These are phyloP conservation scores for Microstegium vimineum DNA, from an alignment of 176 grass and related monocot genomes.

Conservation along the genomic window DNA sequence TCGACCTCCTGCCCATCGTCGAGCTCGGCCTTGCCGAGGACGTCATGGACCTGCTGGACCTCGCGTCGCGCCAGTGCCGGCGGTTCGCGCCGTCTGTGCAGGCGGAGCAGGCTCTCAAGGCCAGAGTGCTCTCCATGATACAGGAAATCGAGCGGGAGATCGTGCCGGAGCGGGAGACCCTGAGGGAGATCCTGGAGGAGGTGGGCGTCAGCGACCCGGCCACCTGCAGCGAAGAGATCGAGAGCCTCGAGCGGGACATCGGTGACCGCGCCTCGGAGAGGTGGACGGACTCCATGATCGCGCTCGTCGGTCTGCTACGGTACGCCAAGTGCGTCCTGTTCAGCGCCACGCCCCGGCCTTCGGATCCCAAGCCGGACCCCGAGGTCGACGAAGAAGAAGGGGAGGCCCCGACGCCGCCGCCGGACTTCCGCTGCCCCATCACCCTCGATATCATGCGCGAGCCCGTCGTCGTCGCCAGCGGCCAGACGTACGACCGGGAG, in stretches of 20 bases:
- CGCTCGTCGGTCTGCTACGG: slow-evolving; percentile 71
- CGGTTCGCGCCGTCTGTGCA: slow-evolving; percentile 33
- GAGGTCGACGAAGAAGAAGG: slow-evolving; percentile 35
- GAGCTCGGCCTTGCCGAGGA: slow-evolving; percentile 70
- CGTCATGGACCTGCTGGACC: slow-evolving; percentile 55
- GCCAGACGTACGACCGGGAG: slow-evolving; percentile 91
- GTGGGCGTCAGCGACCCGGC: slow-evolving; percentile 59
- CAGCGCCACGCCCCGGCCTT: slow-evolving; percentile 55
- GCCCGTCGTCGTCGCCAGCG: slow-evolving; percentile 72
- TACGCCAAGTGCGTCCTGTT: slow-evolving; percentile 93
- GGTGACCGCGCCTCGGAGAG: slow-evolving; percentile 62
- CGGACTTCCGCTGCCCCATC: slow-evolving; percentile 93
- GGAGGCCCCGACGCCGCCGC: slow-evolving; percentile 46
- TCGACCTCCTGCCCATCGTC: slow-evolving; percentile 67
- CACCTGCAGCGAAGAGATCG: slow-evolving; percentile 79
- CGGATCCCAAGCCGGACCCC: slow-evolving; percentile 34
- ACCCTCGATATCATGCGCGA: slow-evolving; percentile 89
- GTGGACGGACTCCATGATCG: slow-evolving; percentile 75
- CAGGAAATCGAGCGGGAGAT: slow-evolving; percentile 66
- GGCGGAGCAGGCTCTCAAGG: slow-evolving; percentile 41
- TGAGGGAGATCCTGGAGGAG: slow-evolving; percentile 54
- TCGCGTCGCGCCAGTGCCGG: slow-evolving; percentile 68
- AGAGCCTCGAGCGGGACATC: slow-evolving; percentile 78
- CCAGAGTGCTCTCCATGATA: slow-evolving; percentile 57
- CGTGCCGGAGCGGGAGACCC: slow-evolving; percentile 57